Conservation (phyloP, 768 basidiomycete species). For the Paxillus ammoniavirescens region DNA sequence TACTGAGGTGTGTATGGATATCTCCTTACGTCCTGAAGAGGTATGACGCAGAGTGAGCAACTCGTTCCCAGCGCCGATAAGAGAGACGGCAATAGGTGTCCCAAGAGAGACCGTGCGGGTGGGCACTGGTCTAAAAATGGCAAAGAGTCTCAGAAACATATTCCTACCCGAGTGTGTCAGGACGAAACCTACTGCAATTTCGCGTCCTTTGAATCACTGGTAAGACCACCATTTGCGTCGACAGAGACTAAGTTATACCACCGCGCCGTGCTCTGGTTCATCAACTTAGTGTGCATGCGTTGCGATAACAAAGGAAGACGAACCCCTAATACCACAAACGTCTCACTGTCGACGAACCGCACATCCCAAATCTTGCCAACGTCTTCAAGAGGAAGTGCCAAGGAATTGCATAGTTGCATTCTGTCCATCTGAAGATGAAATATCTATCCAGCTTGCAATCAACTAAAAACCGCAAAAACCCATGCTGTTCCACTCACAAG, state of each 20-base stretch:
- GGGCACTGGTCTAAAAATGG: slow-evolving; percentile 10
- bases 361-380: slow-evolving; percentile 20
- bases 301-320: background rate
- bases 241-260: slow-evolving; percentile 20
- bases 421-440: slow-evolving; percentile 18
- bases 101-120: slow-evolving; percentile 12
- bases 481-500: slow-evolving; percentile 13
- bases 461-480: background rate
- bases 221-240: slow-evolving; percentile 8
- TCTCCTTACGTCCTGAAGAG: slow-evolving; percentile 16
- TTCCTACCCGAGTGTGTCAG: background rate
- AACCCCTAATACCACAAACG: slow-evolving; percentile 25
- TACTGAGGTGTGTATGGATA: slow-evolving; percentile 10
- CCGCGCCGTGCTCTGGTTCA: slow-evolving; percentile 9
- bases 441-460: slow-evolving; percentile 7
- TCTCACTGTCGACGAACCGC: slow-evolving; percentile 21
- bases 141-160: slow-evolving; percentile 5
- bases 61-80: slow-evolving; percentile 11
- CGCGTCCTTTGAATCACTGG: slow-evolving; percentile 4
- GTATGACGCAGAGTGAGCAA: slow-evolving; percentile 20
- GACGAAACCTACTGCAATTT: slow-evolving; percentile 19
- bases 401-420: background rate
- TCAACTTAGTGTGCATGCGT: slow-evolving; percentile 3
- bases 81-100: background rate
- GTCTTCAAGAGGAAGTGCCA: slow-evolving; percentile 17